A percentile compares a stretch with the other conserved stretches of the same genome.
Evolutionary conservation across 106 monocot genomes (phyloP).

Genomic region (Platanthera guangdongensis): DNA sequence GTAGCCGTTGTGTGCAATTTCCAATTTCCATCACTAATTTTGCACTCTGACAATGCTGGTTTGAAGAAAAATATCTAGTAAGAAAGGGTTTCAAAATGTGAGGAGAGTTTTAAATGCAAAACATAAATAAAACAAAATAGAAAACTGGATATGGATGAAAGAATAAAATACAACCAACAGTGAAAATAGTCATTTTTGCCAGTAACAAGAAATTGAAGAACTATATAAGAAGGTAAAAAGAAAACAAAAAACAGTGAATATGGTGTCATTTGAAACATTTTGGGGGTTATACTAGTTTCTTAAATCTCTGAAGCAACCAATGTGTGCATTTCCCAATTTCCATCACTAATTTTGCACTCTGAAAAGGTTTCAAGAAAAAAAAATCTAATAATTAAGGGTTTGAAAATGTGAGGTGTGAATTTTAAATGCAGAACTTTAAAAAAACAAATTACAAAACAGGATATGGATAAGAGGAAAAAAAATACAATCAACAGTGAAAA

Average conservation of each 20-base stretch:
- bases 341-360: slow-evolving; percentile 18
- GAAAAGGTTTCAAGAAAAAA: background rate
- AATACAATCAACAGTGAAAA: too few species aligned
- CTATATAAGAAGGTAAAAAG: too few species aligned
- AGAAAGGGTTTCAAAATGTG: background rate
- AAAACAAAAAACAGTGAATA: too few species aligned
- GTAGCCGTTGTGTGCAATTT: slow-evolving; percentile 32
- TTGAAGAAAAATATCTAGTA: background rate
- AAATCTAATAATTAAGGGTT: background rate
- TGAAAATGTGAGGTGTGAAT: background rate
- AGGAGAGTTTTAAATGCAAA: background rate
- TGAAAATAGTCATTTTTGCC: background rate
- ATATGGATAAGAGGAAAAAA: background rate
- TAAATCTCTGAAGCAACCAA: slow-evolving; percentile 29
- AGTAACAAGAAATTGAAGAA: background rate
- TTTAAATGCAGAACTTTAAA: background rate
- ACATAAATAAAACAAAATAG: background rate
- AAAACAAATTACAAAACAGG: background rate
- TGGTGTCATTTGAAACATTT: slow-evolving; percentile 17
- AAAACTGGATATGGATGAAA: background rate
- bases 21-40: slow-evolving; percentile 36
- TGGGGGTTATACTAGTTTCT: slow-evolving; percentile 41
- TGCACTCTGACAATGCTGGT: background rate
- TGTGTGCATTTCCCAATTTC: slow-evolving; percentile 38
- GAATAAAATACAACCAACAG: background rate